Base-by-base conservation (phyloP, 2,329 filamentous ascomycete species). In the Thielaviopsis cerberus region DNA sequence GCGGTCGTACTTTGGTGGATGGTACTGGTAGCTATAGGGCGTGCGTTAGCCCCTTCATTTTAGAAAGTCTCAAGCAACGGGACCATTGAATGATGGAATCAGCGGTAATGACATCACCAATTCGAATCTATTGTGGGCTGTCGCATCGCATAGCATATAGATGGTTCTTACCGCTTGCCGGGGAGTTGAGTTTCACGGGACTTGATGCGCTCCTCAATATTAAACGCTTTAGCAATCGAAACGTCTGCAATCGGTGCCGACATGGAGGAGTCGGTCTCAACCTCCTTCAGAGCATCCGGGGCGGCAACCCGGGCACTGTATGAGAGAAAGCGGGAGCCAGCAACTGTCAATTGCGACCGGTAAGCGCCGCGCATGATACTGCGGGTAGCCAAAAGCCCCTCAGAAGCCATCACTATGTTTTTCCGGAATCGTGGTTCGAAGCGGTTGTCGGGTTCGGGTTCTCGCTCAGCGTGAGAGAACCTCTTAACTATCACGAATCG, bases 1-100 rank as follows among this genome's bases (percentile, higher is more conserved):
- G 66, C 91, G 87, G 71, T 95, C 83, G 78, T 90, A 98, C 73
- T 91, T 92, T 62, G 92, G 92, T 55, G 91, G 85, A 63, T 90
- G 88, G 71, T 86, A 97, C 72, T 94, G 87, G 74, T 97, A 98
- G 77, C 91, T 94, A 62, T 26, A 61, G 20, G 7, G 51, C 6
- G 26, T 27, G 7, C 37, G 51, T 41, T 51, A 50, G 41, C 8
- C 22, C 4, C 10, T 20, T 10, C 22, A 20, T 4, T 22, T 22
- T n/a, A 5, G 6, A 17, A 10, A 10, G 34, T 17, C 17, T 20
- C n/a, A 22, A 17, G 41, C 4, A 2, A 48, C 41, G 22, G 3
- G 17, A 48, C 3, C n/a, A n/a, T 22, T n/a, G 6, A 48, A 7
- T 7, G 30, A 11, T 8, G 30, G 10, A 23, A 53, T 53, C 23